Conservation (phyloP, 768 basidiomycete species). For the Pleurotus platypus region DNA sequence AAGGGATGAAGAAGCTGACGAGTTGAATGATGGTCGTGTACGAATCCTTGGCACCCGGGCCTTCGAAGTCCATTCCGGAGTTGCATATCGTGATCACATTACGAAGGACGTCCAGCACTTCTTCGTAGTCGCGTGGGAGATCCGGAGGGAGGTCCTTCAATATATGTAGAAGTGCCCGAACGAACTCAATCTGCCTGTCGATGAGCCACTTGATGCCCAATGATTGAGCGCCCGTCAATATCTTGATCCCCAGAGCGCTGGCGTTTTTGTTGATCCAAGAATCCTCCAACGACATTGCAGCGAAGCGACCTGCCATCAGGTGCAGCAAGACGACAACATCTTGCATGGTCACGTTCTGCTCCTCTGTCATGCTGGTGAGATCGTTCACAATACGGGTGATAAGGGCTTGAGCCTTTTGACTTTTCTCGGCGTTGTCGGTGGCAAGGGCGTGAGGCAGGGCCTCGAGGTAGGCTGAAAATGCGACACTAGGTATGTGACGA, state of each 20-base stretch:
- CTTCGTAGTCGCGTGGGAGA: slow-evolving; percentile 75
- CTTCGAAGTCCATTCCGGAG: slow-evolving; percentile 45
- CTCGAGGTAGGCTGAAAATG: slow-evolving; percentile 75
- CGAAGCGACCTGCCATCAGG: slow-evolving; percentile 80
- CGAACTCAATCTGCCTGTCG: slow-evolving; percentile 86
- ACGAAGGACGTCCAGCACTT: slow-evolving; percentile 74
- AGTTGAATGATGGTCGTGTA: slow-evolving; percentile 60
- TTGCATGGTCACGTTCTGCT: slow-evolving; percentile 40
- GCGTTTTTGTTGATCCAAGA: slow-evolving; percentile 88
- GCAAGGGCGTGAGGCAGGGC: slow-evolving; percentile 75
- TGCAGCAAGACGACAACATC: slow-evolving; percentile 71
- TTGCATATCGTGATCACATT: slow-evolving; percentile 62
- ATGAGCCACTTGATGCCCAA: slow-evolving; percentile 76
- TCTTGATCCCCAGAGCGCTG: slow-evolving; percentile 80
- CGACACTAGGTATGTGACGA: slow-evolving; percentile 51
- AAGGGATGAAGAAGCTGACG: slow-evolving; percentile 81
- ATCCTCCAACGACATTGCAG: slow-evolving; percentile 85
- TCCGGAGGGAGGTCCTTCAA: slow-evolving; percentile 94
- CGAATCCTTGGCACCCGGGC: slow-evolving; percentile 30
- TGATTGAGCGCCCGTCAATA: slow-evolving; percentile 69
- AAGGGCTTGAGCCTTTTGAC: slow-evolving; percentile 54
- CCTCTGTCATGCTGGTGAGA: slow-evolving; percentile 53
- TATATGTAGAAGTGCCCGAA: slow-evolving; percentile 86
- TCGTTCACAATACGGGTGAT: slow-evolving; percentile 64
- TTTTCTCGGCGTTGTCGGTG: slow-evolving; percentile 58